phyloP scores from a whole-genome alignment of 2,329 filamentous ascomycete genomes.

The Pestalotiopsis sp. region DNA sequence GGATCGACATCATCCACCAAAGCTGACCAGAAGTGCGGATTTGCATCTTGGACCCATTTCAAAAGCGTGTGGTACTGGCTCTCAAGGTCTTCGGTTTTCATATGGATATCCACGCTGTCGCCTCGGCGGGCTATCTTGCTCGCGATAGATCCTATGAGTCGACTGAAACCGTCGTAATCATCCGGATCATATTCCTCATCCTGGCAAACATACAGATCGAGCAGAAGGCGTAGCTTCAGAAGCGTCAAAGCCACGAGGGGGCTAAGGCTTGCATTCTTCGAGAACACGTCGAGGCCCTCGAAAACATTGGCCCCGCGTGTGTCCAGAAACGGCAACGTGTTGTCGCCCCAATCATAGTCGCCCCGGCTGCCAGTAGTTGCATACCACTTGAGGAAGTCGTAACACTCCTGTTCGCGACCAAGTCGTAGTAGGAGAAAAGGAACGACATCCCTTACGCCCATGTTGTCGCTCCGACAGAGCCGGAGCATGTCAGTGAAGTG shows the following conservation, averaged over 20 bases:
- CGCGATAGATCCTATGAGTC: not conserved
- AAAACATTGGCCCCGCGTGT: conserved; percentile 21
- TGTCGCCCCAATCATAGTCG: conserved; percentile 40
- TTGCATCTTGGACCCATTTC: not conserved
- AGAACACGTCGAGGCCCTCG: not conserved
- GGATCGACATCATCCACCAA: not conserved
- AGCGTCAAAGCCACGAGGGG: conserved; percentile 1
- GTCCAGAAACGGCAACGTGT: conserved; percentile 27
- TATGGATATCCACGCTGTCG: not conserved
- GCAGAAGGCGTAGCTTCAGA: not conserved
- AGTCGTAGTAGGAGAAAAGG: conserved; percentile 49
- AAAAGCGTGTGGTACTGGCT: not conserved
- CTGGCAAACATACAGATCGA: not conserved
- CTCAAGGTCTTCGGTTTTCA: not conserved
- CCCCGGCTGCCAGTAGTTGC: conserved; percentile 17
- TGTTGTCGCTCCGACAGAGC: conserved; percentile 46
- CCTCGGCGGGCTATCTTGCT: not conserved
- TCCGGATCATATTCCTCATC: not conserved
- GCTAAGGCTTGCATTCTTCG: not conserved
- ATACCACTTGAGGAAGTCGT: conserved; percentile 45
- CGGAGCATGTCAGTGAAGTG: conserved; percentile 47
- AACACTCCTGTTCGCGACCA: conserved; percentile 52
- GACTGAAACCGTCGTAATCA: not conserved
- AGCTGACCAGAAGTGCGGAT: not conserved
- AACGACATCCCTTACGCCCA: conserved; percentile 43